Evolutionary conservation across 2,329 filamentous ascomycete genomes (phyloP), one percentile per base, ranked within the genome.

Genomic region (Monosporascus sp.): DNA sequence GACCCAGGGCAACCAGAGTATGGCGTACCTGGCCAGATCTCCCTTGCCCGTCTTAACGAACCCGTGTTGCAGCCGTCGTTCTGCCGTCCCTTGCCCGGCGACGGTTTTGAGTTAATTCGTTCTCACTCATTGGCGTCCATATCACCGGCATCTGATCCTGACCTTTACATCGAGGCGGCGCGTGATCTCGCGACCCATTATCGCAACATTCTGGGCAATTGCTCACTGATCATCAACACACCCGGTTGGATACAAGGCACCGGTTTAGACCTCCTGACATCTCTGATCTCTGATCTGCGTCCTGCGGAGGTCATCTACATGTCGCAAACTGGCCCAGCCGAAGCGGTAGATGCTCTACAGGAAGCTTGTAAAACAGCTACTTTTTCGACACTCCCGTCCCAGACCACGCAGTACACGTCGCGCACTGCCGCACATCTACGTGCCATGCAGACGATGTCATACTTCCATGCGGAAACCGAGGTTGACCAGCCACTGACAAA

Each of bases 1-100:
- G 89, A 94, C 64, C 87, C 88, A 1, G 86, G 85, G 0, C 88
- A 91, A 62, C 87, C 89, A 3, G 89, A 92, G 64, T 91, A 87
- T 65, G 81, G 81, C 0, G 78, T 85, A 1, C 81, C 85, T 1
- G 88, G 89, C 0, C 84, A 87, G 16, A 64, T 93, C 20, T 88
- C 88, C 1, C 79, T 93, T 4, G 73, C 86, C 16, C 75, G 81
- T 27, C 70, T 91, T 11, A 74, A 72, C 1, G 69, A 76, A 31
- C 81, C 85, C 0, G 84, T 89, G 49, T 72, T 92, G 5, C 79
- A 83, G 0, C 81, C 87, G 1, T 77, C 87, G 0, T 92, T 89
- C 62, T 83, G 83, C 7, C 86, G 89, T 58, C 78, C 72, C 3
- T 62, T 69, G 7, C 56, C 70, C 37, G 60, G 63, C 8, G 56